phyloP scores from a whole-genome alignment of 768 basidiomycete genomes.

The Hericium erinaceus region DNA sequence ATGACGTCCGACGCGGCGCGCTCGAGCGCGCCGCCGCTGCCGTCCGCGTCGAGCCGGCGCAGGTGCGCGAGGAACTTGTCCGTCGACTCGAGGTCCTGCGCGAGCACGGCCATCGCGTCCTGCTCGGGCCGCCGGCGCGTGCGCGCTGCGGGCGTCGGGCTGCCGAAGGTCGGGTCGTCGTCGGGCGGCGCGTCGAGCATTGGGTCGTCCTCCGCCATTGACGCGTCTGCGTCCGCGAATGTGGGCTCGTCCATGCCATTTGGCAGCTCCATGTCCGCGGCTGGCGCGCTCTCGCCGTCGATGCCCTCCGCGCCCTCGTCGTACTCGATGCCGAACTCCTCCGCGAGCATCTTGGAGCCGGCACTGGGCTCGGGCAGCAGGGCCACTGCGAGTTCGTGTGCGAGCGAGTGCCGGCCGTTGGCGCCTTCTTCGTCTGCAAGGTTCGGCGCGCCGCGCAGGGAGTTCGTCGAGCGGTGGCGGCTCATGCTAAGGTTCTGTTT shows the following conservation, averaged over 20 bases:
- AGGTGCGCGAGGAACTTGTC: conserved; percentile 70
- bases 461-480: conserved; percentile 39
- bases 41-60: conserved; percentile 55
- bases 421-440: conserved; percentile 34
- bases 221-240: conserved; percentile 13
- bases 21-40: conserved; percentile 39
- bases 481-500: conserved; percentile 21
- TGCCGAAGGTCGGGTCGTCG: conserved; percentile 42
- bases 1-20: conserved; percentile 67
- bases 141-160: conserved; percentile 23
- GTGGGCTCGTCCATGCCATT: conserved; percentile 8
- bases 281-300: conserved; percentile 29
- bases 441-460: conserved; percentile 34
- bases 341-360: conserved; percentile 69
- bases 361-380: conserved; percentile 80
- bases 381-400: conserved; percentile 81
- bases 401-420: conserved; percentile 58
- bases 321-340: conserved; percentile 86
- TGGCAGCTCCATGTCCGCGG: background rate
- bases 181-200: conserved; percentile 7
- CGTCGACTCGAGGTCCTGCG: conserved; percentile 66
- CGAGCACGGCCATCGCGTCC: conserved; percentile 67
- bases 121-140: conserved; percentile 26
- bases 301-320: conserved; percentile 83
- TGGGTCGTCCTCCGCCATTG: background rate